phyloP scores from a whole-genome alignment of 768 basidiomycete species.

The Imleria badia region DNA sequence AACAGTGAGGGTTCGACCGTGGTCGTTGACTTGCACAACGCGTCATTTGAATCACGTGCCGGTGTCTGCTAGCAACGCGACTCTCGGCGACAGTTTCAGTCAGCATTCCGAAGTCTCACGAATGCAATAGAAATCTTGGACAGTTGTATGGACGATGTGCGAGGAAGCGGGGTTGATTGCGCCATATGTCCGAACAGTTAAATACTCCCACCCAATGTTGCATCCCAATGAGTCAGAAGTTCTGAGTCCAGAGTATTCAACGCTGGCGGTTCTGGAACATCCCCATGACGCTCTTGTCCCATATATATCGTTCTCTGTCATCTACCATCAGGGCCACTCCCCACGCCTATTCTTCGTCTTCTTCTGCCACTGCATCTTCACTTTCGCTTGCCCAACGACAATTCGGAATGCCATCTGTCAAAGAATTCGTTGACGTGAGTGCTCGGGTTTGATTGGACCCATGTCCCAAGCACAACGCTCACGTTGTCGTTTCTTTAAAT shows the following conservation, averaged over 20 bases:
- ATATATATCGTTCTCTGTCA: constrained; percentile 25
- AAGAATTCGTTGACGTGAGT: constrained; percentile 43
- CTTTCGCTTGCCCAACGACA: constrained; percentile 19
- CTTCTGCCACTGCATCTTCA: constrained; percentile 30
- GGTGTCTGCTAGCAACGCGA: too few relatives aligned
- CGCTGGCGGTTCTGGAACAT: not conserved
- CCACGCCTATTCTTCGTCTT: not conserved
- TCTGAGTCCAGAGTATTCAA: too few relatives aligned
- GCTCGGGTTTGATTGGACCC: not conserved
- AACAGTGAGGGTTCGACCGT: too few relatives aligned
- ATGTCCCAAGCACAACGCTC: too few relatives aligned
- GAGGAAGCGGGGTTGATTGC: too few relatives aligned
- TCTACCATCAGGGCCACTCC: constrained; percentile 3
- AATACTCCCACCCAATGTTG: not conserved
- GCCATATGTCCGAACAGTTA: not conserved
- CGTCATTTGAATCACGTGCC: too few relatives aligned
- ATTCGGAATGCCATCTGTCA: constrained; percentile 25
- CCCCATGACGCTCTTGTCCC: constrained; percentile 9
- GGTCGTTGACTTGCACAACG: too few relatives aligned
- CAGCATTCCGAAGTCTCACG: too few relatives aligned
- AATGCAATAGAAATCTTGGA: too few relatives aligned
- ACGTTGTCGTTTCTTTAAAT: constrained; percentile 37
- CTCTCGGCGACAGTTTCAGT: too few relatives aligned
- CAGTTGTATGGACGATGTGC: too few relatives aligned
- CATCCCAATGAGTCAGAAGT: too few relatives aligned